Base-by-base conservation (phyloP, 768 basidiomycete genomes). In the Hortiboletus flavorubellus region DNA sequence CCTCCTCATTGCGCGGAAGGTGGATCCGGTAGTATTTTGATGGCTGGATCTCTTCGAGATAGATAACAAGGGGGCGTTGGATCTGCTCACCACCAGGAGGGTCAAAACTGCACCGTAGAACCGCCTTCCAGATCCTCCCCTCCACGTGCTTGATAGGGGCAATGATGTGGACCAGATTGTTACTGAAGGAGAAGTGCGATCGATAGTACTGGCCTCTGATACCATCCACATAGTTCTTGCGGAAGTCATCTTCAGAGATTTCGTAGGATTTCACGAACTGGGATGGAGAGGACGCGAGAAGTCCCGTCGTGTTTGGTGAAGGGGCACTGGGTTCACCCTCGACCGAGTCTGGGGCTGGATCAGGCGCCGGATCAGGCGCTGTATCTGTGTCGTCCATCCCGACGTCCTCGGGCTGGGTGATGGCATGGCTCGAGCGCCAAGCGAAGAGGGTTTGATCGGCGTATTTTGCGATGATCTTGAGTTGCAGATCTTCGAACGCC, bases 361-460 rank as follows among this genome's bases (percentile, higher is more conserved):
- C 11, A 10, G 61, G 14, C 2, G 15, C 11, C 8, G 51, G 23
- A 40, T 31, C 35, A 14, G 52, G 6, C 5, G 5, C n/a, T 6
- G 37, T 18, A 34, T 37, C 38, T 23, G 35, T 31, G 5, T 62
- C 51, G 16, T 4, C 29, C 57, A 53, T 65, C 45, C 55, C 57
- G 18, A 47, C 31, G 8, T 68, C 64, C 8, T 59, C 53, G 12
- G 46, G 35, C 2, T 26, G 43, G 21, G 30, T 49, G 46, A 44
- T 9, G 3, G 21, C 52, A 39, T 56, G 60, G 29, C 21, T 21
- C 21, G 21, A 21, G 21, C 45, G 65, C 69, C 67, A 69, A 31
- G 67, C 55, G 16, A 69, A 69, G 42, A 71, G 59, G 5, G 63
- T 67, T 35, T 69, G 67, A 33, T 69, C 68, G 5, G 54, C 42